These are phyloP conservation scores for Rhododendron mucronatum DNA, from an alignment of 148 eudicot species.

Conservation along the genomic window DNA sequence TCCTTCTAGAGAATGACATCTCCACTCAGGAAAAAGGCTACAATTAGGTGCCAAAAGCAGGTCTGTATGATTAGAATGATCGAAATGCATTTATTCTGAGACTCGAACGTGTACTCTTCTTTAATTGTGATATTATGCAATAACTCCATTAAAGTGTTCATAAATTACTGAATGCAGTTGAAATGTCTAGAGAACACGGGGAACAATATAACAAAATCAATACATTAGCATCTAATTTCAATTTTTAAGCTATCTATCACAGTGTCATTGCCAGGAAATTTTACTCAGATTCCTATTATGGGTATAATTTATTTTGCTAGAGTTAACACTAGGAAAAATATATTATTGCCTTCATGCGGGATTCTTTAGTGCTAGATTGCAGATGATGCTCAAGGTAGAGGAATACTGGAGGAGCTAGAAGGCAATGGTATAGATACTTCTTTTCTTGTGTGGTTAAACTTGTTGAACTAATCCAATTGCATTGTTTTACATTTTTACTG, in stretches of 20 bases:
- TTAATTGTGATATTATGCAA: not conserved
- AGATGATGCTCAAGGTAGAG: too few relatives aligned
- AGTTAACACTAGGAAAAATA: too few relatives aligned
- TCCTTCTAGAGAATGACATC: too few relatives aligned
- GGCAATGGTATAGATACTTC: slow-evolving; percentile 86
- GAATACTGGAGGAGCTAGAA: slow-evolving; percentile 67
- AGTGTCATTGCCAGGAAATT: too few relatives aligned
- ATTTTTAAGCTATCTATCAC: not conserved
- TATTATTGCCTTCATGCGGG: too few relatives aligned
- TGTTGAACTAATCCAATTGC: not conserved
- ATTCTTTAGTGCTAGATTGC: too few relatives aligned
- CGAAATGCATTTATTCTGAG: not conserved
- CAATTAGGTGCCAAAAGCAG: not conserved
- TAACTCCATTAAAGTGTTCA: not conserved
- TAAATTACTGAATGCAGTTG: too few relatives aligned
- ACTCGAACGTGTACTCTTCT: not conserved
- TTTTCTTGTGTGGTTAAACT: slow-evolving; percentile 57
- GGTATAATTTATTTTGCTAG: too few relatives aligned
- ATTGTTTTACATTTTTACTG: not conserved
- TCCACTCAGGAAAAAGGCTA: not conserved
- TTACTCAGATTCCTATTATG: too few relatives aligned
- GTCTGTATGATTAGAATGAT: not conserved
- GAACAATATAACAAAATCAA: not conserved
- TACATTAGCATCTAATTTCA: not conserved
- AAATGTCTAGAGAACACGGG: not conserved